phyloP scores from a whole-genome alignment of 352 stramenopile genomes.

The Globisporangium cystogenes region DNA sequence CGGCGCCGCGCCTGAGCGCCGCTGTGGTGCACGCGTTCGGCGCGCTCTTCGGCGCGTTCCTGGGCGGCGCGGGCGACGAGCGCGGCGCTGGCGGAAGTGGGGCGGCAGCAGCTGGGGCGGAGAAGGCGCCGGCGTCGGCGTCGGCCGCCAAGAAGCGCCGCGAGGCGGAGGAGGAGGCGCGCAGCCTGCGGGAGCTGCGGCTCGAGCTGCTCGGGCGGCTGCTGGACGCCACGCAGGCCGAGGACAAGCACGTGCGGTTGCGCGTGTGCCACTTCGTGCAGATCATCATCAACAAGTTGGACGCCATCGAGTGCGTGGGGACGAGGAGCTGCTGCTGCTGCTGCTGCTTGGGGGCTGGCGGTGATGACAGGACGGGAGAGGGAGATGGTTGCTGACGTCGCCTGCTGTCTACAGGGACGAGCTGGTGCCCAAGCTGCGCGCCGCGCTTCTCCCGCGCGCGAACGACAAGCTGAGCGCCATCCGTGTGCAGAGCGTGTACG shows the following conservation, averaged over 20 bases:
- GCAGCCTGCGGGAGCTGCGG: conserved; percentile 34
- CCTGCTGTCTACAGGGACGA: conserved; percentile 37
- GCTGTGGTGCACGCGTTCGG: conserved; percentile 43
- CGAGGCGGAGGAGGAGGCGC: conserved; percentile 9
- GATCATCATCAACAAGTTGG: conserved; percentile 45
- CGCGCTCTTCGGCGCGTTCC: conserved; percentile 46
- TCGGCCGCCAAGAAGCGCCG: too few species aligned
- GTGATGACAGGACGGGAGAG: too few species aligned
- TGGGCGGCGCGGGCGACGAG: conserved; percentile 8
- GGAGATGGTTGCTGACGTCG: too few species aligned
- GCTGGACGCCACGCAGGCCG: conserved; percentile 44
- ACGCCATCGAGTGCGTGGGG: conserved; percentile 54
- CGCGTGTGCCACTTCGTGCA: conserved; percentile 60
- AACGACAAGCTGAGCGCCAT: conserved; percentile 61
- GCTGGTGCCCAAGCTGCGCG: conserved; percentile 26
- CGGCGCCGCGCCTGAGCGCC: conserved; percentile 33
- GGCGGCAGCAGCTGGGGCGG: too few species aligned
- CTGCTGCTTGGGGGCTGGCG: too few species aligned
- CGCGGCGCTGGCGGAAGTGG: not conserved
- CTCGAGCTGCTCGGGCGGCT: conserved; percentile 38
- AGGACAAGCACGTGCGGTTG: conserved; percentile 51
- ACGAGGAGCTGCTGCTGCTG: too few species aligned
- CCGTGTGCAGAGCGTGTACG: conserved; percentile 53
- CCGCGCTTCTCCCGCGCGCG: conserved; percentile 39
- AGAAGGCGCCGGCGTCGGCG: too few species aligned